These are phyloP conservation scores for Populus ilicifolia DNA, from an alignment of 345 rosid genomes.

Conservation along the genomic window DNA sequence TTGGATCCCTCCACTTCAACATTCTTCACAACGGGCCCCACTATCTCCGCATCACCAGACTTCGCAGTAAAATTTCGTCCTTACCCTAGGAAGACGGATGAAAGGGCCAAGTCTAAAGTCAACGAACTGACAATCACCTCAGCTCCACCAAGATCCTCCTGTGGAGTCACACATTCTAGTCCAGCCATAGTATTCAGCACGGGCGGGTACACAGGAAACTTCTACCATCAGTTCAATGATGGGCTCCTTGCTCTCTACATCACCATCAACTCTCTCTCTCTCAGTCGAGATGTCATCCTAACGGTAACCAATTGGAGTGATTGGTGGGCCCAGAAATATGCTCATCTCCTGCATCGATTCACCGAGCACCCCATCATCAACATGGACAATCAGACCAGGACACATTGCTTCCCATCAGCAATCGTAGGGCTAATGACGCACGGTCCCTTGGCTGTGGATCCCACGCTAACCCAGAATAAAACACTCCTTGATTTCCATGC, in stretches of 20 bases:
- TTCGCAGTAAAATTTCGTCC: slow-evolving; percentile 31
- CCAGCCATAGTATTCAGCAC: slow-evolving; percentile 35
- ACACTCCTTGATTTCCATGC: slow-evolving; percentile 20
- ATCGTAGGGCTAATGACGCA: slow-evolving; percentile 33
- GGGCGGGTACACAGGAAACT: slow-evolving; percentile 39
- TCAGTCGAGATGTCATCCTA: slow-evolving; percentile 18
- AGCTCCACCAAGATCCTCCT: slow-evolving; percentile 11
- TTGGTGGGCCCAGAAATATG: slow-evolving; percentile 29
- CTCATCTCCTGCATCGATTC: slow-evolving; percentile 10
- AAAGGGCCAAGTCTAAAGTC: slow-evolving; percentile 27
- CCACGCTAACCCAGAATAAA: slow-evolving; percentile 12
- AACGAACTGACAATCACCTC: slow-evolving; percentile 32
- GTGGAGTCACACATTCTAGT: slow-evolving; percentile 21
- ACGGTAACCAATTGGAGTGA: slow-evolving; percentile 15
- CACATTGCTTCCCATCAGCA: slow-evolving; percentile 37
- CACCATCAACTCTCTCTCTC: slow-evolving; percentile 29
- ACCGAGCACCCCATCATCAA: slow-evolving; percentile 20
- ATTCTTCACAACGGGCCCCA: slow-evolving; percentile 17
- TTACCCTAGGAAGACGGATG: slow-evolving; percentile 38
- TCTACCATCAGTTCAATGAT: slow-evolving; percentile 40
- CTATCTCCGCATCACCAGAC: neutral
- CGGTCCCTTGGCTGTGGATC: slow-evolving; percentile 27
- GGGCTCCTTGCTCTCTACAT: slow-evolving; percentile 33
- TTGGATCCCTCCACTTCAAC: slow-evolving; percentile 30
- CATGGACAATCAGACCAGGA: slow-evolving; percentile 9